Conservation (phyloP, 2,329 filamentous ascomycete species). For the Calonectria pseudoreteaudii region DNA sequence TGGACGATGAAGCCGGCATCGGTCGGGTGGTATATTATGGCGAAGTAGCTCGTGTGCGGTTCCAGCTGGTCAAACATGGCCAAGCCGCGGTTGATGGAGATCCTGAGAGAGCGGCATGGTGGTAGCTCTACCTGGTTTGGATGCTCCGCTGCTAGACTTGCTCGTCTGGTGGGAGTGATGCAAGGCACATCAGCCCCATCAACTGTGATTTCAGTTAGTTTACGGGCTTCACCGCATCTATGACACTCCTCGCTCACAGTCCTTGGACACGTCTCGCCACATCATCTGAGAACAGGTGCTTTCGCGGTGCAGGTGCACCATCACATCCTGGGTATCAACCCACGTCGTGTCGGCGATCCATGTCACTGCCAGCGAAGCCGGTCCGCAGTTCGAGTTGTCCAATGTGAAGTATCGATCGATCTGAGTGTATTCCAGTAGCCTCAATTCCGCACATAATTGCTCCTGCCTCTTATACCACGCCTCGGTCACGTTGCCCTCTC, state of each 20-base stretch:
- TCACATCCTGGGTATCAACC: background rate
- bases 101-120: background rate
- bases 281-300: background rate
- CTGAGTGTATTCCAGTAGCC: background rate
- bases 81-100: background rate
- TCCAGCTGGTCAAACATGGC: background rate
- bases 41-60: background rate
- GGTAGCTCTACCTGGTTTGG: background rate
- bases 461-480: background rate
- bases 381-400: background rate
- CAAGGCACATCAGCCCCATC: background rate
- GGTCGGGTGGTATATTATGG: background rate
- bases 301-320: background rate
- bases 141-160: background rate
- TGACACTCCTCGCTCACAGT: background rate
- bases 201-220: background rate
- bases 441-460: background rate
- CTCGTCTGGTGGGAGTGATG: background rate
- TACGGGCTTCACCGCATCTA: background rate
- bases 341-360: background rate
- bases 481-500: background rate
- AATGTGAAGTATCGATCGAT: background rate
- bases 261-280: background rate
- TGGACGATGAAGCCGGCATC: background rate
- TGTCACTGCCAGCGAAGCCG: background rate